Conservation (phyloP, 2,329 filamentous ascomycete genomes). For the Knufia petricola region DNA sequence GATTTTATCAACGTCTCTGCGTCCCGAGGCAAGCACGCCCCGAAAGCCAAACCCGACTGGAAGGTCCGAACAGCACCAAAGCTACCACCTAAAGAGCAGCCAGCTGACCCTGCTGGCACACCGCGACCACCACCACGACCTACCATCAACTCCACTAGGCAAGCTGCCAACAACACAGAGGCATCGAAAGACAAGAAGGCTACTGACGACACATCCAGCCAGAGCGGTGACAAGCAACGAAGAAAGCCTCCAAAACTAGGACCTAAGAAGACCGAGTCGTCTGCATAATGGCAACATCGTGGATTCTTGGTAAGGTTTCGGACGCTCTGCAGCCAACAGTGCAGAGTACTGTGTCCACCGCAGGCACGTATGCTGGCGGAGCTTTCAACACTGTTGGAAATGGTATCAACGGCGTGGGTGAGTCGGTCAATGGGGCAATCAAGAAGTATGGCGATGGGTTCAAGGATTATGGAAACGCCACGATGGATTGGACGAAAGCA, state of each 20-base stretch:
- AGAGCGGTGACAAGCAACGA: conserved; percentile 13
- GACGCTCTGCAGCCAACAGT: conserved; percentile 21
- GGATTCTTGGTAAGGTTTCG: conserved; percentile 21
- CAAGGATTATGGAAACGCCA: conserved; percentile 25
- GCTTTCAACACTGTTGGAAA: conserved; percentile 21
- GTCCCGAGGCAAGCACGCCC: conserved; percentile 21
- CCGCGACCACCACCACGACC: conserved; percentile 16
- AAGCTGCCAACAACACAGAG: conserved; percentile 7
- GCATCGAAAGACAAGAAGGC: conserved; percentile 7
- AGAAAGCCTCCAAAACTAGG: conserved; percentile 23
- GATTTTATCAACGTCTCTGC: conserved; percentile 25
- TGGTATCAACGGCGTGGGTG: conserved; percentile 23
- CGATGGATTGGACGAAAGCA: conserved; percentile 25
- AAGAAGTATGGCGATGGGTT: conserved; percentile 20
- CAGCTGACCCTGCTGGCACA: conserved; percentile 12
- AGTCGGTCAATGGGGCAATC: conserved; percentile 20
- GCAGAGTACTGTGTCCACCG: conserved; percentile 17
- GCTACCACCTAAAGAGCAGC: conserved; percentile 21
- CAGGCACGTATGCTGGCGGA: conserved; percentile 20
- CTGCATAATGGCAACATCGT: conserved; percentile 21
- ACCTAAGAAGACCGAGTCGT: conserved; percentile 15
- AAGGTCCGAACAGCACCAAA: conserved; percentile 24
- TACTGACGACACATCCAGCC: conserved; percentile 11
- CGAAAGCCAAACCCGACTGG: conserved; percentile 25
- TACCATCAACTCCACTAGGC: conserved; percentile 20